Evolutionary conservation across 441 rosid genomes (phyloP), one percentile per base, ranked within the genome.

Genomic region (Codiaeum variegatum): DNA sequence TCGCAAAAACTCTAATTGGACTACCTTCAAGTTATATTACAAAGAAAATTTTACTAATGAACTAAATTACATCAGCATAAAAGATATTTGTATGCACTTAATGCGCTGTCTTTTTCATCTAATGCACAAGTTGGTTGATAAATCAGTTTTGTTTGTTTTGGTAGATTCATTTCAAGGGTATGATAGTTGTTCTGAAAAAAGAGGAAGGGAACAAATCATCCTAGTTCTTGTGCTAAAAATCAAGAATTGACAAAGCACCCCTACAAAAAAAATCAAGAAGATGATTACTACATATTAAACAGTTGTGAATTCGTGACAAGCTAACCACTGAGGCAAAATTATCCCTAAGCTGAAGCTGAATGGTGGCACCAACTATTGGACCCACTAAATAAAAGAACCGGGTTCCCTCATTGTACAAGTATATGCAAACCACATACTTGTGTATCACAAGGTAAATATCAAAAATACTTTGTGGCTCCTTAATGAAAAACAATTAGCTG

Each of bases 401-500:
- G 44, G 44, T 40, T 40, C 13, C 8, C 13, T 40, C 44, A 38
- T 2, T 1, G 0, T 9, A 2, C 44, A 10, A 11, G 2, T 40
- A 40, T 8, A 40, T 40, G 12, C 44, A 6, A 34, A 12, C 49
- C 18, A 52, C 47, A 60, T 5, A 24, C n/a, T 56, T 26, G 26
- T 40, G 59, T 40, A 70, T 70, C 64, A 40, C 38, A 29, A 9
- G 73, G 31, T 18, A 56, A 67, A 70, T 16, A 47, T 38, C 28
- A 40, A 1, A 40, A 40, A 40, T 28, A 51, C n/a, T 46, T 46
- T 16, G 51, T 5, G 16, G 15, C 29, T 55, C 29, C 13, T 2
- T 9, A 46, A 13, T 46, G 19, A 46, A 46, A 46, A 46, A 46
- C n/a, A 46, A 18, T 46, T 46, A 47, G 52, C 52, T 47, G 52